Evolutionary conservation across 257 asterid genomes (phyloP).

Genomic region (Forsythia viridissima): DNA sequence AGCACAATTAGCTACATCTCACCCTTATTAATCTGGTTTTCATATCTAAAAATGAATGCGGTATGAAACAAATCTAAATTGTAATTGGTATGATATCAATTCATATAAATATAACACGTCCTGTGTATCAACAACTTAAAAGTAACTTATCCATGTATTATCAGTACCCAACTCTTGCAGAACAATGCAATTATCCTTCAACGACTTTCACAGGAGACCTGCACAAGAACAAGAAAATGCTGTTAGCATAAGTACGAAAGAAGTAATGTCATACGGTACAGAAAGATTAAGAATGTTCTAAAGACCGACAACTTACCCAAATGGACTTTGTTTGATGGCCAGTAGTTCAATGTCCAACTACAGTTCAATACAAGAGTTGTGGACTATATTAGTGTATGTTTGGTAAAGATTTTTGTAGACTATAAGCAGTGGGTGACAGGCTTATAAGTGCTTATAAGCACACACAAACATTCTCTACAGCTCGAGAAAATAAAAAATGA

Average conservation of each 20-base stretch:
- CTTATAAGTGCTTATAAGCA: too few relatives aligned
- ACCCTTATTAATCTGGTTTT: too few relatives aligned
- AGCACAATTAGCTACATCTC: too few relatives aligned
- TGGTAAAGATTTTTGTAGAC: too few relatives aligned
- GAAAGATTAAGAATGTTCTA: background rate
- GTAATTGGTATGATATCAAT: background rate
- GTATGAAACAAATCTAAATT: background rate
- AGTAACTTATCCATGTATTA: background rate
- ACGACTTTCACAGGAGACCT: constrained; percentile 85
- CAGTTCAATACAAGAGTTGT: constrained; percentile 5
- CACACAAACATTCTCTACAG: too few relatives aligned
- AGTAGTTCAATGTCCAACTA: constrained; percentile 88
- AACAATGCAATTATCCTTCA: constrained; percentile 58
- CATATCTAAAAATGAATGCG: too few relatives aligned
- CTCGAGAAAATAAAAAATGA: too few relatives aligned
- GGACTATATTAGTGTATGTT: too few relatives aligned
- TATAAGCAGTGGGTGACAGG: too few relatives aligned
- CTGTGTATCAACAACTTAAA: background rate
- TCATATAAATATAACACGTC: background rate
- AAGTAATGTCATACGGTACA: background rate
- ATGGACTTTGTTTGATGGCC: constrained; percentile 86
- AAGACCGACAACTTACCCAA: constrained; percentile 57
- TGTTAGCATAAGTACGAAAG: background rate
- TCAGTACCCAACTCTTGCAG: background rate
- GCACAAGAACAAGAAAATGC: constrained; percentile 29